Conservation (phyloP, 1,284 basidiomycete genomes). For the Ganoderma sinense region DNA sequence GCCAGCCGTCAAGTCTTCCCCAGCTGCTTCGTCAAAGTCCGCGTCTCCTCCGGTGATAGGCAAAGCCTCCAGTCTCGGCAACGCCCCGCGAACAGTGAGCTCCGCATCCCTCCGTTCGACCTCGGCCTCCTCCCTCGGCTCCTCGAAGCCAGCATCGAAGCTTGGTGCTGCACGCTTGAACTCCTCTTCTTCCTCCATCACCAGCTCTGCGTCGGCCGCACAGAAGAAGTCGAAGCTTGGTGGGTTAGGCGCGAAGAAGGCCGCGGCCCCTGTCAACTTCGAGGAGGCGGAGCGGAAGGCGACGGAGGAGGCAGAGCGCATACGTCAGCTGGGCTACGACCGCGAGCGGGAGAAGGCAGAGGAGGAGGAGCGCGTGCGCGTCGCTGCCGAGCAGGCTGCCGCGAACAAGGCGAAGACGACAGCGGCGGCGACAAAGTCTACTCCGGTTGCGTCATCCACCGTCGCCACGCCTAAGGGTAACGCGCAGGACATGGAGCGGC, state of each 20-base stretch:
- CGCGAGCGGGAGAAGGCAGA: conserved; percentile 79
- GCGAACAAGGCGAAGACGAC: conserved; percentile 37
- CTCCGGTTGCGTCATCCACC: conserved; percentile 19
- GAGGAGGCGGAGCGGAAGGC: conserved; percentile 92
- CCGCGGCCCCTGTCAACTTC: conserved; percentile 81
- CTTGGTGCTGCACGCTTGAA: conserved; percentile 64
- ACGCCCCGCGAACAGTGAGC: conserved; percentile 69
- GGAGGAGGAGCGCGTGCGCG: conserved; percentile 66
- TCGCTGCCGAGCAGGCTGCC: conserved; percentile 57
- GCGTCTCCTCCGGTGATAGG: conserved; percentile 67
- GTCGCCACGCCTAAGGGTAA: conserved; percentile 43
- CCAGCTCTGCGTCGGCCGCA: conserved; percentile 41
- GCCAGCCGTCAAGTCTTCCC: conserved; percentile 64
- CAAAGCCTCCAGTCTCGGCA: conserved; percentile 49
- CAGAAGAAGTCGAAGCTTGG: conserved; percentile 77
- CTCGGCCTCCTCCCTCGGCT: conserved; percentile 43
- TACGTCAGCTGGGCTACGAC: conserved; percentile 91
- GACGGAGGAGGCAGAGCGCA: conserved; percentile 86
- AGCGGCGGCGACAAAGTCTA: conserved; percentile 38
- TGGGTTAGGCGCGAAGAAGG: conserved; percentile 88
- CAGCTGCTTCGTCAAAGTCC: conserved; percentile 56
- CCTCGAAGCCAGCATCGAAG: conserved; percentile 49
- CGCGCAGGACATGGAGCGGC: conserved; percentile 62
- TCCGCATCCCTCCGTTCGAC: conserved; percentile 62
- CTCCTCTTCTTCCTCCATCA: conserved; percentile 48